Percentiles rank a stretch among this genome's conserved stretches.
phyloP scores from a whole-genome alignment of 352 stramenopile genomes.

The Globisporangium mamillatum region DNA sequence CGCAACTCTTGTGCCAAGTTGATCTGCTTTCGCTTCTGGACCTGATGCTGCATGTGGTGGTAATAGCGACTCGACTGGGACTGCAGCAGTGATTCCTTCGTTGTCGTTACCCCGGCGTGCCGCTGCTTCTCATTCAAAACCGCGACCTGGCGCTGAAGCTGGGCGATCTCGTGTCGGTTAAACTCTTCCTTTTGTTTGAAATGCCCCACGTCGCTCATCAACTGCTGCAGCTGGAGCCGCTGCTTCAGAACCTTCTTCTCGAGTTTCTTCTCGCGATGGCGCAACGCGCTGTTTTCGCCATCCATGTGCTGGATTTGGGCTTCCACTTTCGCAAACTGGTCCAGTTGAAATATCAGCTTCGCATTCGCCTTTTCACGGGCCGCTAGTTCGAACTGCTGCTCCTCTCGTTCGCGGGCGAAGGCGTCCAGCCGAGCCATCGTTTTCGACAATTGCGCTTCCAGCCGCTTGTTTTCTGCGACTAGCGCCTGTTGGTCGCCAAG shows the following conservation, averaged over 20 bases:
- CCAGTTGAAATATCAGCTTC: conserved; percentile 16
- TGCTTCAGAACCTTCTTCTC: conserved; percentile 38
- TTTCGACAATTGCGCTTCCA: conserved; percentile 7
- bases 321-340: conserved; percentile 22
- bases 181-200: conserved; percentile 22
- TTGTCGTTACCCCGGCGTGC: conserved; percentile 1
- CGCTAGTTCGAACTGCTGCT: conserved; percentile 5
- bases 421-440: background rate
- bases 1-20: conserved; percentile 32
- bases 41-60: conserved; percentile 24
- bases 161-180: conserved; percentile 22
- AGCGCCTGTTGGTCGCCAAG: conserved; percentile 1
- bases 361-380: conserved; percentile 9
- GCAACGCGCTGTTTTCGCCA: conserved; percentile 15
- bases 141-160: conserved; percentile 30
- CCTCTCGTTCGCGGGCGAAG: background rate
- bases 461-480: conserved; percentile 3
- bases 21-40: conserved; percentile 33
- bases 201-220: conserved; percentile 13
- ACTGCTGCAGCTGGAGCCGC: conserved; percentile 26
- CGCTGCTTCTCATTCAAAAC: conserved; percentile 32
- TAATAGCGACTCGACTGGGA: conserved; percentile 16
- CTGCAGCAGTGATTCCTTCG: conserved; percentile 7
- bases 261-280: conserved; percentile 14
- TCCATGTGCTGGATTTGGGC: conserved; percentile 20